Base-by-base conservation (phyloP, 176 grass and related monocot species). In the Alopecurus myosuroides region DNA sequence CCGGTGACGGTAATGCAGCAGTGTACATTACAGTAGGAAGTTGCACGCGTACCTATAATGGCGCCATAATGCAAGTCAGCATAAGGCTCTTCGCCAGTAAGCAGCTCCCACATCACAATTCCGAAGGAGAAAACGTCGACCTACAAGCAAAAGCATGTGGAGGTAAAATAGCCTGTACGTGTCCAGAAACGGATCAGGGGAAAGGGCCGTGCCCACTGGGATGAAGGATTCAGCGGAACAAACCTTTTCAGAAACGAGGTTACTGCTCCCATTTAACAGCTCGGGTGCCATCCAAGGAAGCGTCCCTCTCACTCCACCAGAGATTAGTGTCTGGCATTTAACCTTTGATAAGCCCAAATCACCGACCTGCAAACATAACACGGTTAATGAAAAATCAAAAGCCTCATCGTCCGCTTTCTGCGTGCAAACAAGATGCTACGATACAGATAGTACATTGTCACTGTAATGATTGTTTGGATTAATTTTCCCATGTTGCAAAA, bases 241-340 rank as follows among this genome's bases (percentile, higher is more conserved):
- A 72, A 98, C 97, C 97, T 99, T 99, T 69, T 99, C 97, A 77
- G 91, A 94, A 69, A 94, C 94, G 17, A 94, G 92, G 68, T 86
- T 92, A 17, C 90, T 95, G 83, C 94, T 97, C 73, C 97, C 97
- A 81, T 89, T 93, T 73, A 99, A 86, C 72, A 99, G 82, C 78
- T 99, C 97, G 19, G 94, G 97, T 29, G 97, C 97, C 97, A 99
- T 99, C 97, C 97, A 99, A 73, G 97, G 97, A 73, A 99, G 94
- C 9, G 97, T 99, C 68, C 97, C 97, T 73, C 97, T 84, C 51
- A 99, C 94, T 65, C 97, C 97, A 86, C 97, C 97, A 45, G 97
- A 99, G 50, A 99, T 96, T 15, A 99, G 42, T 7, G 97, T 99
- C 65, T 94, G 87, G 79, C 93, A 92, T 88, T 99, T 99, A 49